These are phyloP conservation scores for Wickerhamiella australiensis DNA, from an alignment of 805 yeast genomes.

Conservation along the genomic window DNA sequence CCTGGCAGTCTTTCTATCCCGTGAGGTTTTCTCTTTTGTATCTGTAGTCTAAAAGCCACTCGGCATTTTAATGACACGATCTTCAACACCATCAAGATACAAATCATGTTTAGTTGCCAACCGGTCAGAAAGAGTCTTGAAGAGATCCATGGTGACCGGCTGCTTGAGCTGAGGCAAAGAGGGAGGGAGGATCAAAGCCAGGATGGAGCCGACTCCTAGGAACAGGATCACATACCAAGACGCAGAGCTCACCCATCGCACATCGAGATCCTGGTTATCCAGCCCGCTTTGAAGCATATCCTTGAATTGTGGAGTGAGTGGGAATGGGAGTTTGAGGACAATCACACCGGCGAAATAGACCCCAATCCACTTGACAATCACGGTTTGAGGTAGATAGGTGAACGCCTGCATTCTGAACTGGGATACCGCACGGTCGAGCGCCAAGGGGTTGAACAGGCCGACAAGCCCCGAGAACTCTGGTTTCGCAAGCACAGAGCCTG, in stretches of 20 bases:
- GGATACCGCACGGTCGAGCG: conserved; percentile 58
- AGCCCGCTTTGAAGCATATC: conserved; percentile 86
- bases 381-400: conserved; percentile 79
- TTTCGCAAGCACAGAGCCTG: conserved; percentile 46
- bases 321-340: conserved; percentile 81
- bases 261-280: conserved; percentile 72
- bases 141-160: conserved; percentile 8
- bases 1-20: too few relatives aligned
- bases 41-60: too few relatives aligned
- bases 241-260: conserved; percentile 81
- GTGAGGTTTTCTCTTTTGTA: too few relatives aligned
- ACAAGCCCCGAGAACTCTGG: conserved; percentile 41
- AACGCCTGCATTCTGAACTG: conserved; percentile 75
- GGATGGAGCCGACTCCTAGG: conserved; percentile 70
- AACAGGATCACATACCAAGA: conserved; percentile 92
- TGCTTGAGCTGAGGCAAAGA: not conserved
- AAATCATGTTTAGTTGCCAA: not conserved
- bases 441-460: conserved; percentile 44
- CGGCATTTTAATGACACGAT: not conserved
- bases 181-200: conserved; percentile 43
- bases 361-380: conserved; percentile 93
- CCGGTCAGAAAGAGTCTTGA: conserved; percentile 2
- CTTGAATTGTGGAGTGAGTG: conserved; percentile 78
- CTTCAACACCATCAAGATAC: not conserved
- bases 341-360: conserved; percentile 87